phyloP scores from a whole-genome alignment of 768 basidiomycete species.

The Artomyces pyxidatus region DNA sequence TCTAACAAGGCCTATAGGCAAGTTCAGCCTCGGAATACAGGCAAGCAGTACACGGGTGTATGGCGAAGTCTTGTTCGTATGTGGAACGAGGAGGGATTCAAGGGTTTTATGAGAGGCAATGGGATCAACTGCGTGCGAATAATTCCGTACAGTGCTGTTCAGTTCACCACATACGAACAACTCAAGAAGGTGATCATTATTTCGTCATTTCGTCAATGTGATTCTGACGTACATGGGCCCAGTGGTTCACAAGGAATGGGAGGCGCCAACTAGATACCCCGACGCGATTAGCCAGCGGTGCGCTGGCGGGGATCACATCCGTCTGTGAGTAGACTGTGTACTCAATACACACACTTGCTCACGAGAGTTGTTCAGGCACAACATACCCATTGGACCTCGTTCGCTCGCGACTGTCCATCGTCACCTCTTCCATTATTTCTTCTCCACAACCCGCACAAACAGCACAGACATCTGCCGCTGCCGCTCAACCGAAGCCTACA shows the following conservation, averaged over 20 bases:
- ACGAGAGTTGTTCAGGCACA: conserved; percentile 38
- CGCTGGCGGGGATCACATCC: conserved; percentile 88
- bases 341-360: conserved; percentile 6
- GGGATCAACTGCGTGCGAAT: conserved; percentile 88
- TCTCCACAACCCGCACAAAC: conserved; percentile 20
- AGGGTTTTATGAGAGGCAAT: conserved; percentile 91
- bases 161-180: conserved; percentile 85
- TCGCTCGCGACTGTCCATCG: conserved; percentile 86
- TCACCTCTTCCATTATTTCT: conserved; percentile 68
- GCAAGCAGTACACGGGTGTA: conserved; percentile 74
- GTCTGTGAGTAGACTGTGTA: conserved; percentile 58
- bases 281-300: conserved; percentile 77
- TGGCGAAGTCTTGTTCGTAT: conserved; percentile 79
- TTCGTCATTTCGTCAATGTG: no score
- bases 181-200: conserved; percentile 60
- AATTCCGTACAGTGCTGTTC: conserved; percentile 84
- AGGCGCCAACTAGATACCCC: conserved; percentile 80
- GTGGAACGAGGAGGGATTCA: conserved; percentile 92
- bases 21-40: conserved; percentile 67
- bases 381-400: conserved; percentile 95
- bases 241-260: conserved; percentile 69
- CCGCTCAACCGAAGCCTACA: conserved; percentile 26
- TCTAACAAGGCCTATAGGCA: conserved; percentile 45
- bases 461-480: conserved; percentile 21
- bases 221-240: no score